These are phyloP conservation scores for Ogataea paradorogensis DNA, from an alignment of 805 yeast species.

Conservation along the genomic window DNA sequence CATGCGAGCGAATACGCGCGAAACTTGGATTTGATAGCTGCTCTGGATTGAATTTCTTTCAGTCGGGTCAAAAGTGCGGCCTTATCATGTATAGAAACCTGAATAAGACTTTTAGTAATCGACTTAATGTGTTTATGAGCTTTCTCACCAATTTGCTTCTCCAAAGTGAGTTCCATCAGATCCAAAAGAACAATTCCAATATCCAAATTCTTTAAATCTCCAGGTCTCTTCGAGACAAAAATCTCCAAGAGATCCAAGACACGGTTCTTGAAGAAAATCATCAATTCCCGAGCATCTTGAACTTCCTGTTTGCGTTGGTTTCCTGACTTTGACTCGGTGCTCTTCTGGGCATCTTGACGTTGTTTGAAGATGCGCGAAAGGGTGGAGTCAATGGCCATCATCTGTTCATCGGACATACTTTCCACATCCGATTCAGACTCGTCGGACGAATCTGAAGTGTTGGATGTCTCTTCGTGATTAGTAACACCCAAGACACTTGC, in stretches of 20 bases:
- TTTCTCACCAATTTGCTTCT: constrained; percentile 66
- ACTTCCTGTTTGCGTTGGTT: constrained; percentile 70
- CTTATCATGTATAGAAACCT: constrained; percentile 21
- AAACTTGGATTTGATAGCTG: constrained; percentile 42
- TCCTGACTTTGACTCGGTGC: constrained; percentile 47
- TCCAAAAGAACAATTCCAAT: constrained; percentile 55
- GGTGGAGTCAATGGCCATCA: constrained; percentile 90
- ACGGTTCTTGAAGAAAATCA: constrained; percentile 74
- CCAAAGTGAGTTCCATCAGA: constrained; percentile 65
- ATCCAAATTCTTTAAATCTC: constrained; percentile 39
- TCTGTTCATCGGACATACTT: constrained; percentile 93
- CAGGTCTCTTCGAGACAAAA: constrained; percentile 47
- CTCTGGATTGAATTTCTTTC: constrained; percentile 41
- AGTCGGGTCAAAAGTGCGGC: constrained; percentile 28
- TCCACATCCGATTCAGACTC: constrained; percentile 65
- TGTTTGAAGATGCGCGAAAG: constrained; percentile 81
- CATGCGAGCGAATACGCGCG: constrained; percentile 55
- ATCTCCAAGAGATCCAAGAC: constrained; percentile 74
- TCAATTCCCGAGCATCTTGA: constrained; percentile 74
- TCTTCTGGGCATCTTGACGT: constrained; percentile 62
- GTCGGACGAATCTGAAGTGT: constrained; percentile 40
- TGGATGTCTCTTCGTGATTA: constrained; percentile 20
- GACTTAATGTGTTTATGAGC: constrained; percentile 70
- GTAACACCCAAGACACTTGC: constrained; percentile 67
- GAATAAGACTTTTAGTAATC: constrained; percentile 45